These are phyloP conservation scores for Brassica balearica DNA, from an alignment of 441 rosid genomes.

Conservation along the genomic window DNA sequence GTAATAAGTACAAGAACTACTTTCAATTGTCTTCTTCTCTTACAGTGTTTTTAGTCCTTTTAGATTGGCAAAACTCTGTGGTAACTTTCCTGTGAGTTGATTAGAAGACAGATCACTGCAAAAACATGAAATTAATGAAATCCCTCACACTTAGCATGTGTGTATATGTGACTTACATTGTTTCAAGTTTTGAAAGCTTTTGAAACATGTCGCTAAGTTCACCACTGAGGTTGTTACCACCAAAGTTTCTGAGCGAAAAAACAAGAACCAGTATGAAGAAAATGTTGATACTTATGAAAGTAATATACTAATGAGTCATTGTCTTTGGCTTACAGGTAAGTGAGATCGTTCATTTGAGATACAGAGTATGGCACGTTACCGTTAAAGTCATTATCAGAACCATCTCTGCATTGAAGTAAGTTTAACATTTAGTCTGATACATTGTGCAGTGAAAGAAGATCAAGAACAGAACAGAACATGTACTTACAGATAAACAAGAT, in stretches of 20 bases:
- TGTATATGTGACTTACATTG: conserved; percentile 56
- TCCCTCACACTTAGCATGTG: conserved; percentile 12
- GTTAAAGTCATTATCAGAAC: conserved; percentile 62
- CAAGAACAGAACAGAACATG: background rate
- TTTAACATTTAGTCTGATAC: background rate
- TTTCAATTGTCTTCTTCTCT: conserved; percentile 34
- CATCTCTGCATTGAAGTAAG: conserved; percentile 65
- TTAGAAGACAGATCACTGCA: conserved; percentile 86
- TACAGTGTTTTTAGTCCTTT: conserved; percentile 67
- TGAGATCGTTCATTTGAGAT: conserved; percentile 71
- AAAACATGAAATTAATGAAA: conserved; percentile 28
- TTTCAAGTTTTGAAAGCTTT: conserved; percentile 67
- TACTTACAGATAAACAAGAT: conserved; percentile 65
- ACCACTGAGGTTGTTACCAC: conserved; percentile 73
- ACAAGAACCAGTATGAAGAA: conserved; percentile 17
- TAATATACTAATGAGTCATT: background rate
- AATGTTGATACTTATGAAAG: background rate
- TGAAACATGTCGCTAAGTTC: conserved; percentile 86
- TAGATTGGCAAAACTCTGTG: conserved; percentile 70
- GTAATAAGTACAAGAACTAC: conserved; percentile 16
- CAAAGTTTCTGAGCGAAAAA: conserved; percentile 60
- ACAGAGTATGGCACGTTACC: conserved; percentile 87
- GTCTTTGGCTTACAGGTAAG: conserved; percentile 63
- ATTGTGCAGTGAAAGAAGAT: background rate
- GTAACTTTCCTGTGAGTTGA: conserved; percentile 71